Conservation (phyloP, 768 basidiomycete genomes). For the Mycena albidolilacea region DNA sequence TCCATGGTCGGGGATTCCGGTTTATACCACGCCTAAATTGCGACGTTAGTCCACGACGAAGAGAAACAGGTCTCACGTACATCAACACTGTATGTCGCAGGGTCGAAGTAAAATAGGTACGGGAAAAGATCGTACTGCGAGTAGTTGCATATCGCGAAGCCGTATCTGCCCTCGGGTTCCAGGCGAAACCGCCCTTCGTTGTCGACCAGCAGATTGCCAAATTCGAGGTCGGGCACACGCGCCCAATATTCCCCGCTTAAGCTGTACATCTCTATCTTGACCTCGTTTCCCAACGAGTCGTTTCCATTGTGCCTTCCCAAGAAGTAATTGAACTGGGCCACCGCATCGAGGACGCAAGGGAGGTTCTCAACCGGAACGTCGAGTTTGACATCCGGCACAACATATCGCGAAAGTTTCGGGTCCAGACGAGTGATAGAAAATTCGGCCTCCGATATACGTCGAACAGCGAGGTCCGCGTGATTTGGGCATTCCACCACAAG, state of each 20-base stretch:
- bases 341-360: conserved; percentile 23
- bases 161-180: conserved; percentile 14
- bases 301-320: conserved; percentile 14
- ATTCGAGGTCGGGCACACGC: conserved; percentile 20
- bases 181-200: not conserved
- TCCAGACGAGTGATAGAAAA: conserved; percentile 26
- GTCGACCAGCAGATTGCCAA: conserved; percentile 25
- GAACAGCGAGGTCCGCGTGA: conserved; percentile 26
- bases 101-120: conserved; percentile 38
- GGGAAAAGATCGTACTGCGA: conserved; percentile 34
- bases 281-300: not conserved
- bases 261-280: conserved; percentile 29
- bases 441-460: not conserved
- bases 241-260: conserved; percentile 8
- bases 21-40: conserved; percentile 25
- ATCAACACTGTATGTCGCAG: conserved; percentile 30
- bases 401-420: conserved; percentile 17
- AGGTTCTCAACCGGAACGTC: not conserved
- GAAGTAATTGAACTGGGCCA: conserved; percentile 32
- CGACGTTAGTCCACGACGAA: not conserved
- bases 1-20: conserved; percentile 22
- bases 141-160: conserved; percentile 35
- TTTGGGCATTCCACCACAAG: conserved; percentile 23
- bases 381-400: conserved; percentile 1
- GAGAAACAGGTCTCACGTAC: conserved; percentile 4